Evolutionary conservation across 83 land plant genomes (phyloP).

Genomic region (Larix sibirica): DNA sequence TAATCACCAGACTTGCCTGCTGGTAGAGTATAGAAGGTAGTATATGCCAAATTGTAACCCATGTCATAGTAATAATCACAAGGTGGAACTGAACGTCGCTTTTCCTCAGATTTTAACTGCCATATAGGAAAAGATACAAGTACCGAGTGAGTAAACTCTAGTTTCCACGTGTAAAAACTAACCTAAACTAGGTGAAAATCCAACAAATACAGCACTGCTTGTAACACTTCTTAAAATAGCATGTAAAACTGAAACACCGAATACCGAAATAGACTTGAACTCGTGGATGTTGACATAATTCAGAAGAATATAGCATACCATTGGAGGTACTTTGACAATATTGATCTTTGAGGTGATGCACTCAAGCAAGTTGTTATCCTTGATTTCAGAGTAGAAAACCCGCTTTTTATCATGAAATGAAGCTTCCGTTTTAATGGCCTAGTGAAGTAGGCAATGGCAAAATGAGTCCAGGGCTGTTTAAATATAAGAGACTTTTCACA

Average conservation of each 20-base stretch:
- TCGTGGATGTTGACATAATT: not conserved
- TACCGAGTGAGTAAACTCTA: not conserved
- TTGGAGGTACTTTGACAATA: conserved; percentile 51
- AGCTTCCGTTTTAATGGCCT: conserved; percentile 54
- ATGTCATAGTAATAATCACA: conserved; percentile 88
- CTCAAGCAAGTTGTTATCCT: conserved; percentile 74
- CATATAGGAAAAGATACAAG: not conserved
- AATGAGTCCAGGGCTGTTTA: not conserved
- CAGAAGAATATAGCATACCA: conserved; percentile 30
- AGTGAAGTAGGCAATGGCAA: not conserved
- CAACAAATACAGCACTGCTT: not conserved
- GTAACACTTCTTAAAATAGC: not conserved
- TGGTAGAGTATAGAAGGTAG: conserved; percentile 59
- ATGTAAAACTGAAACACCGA: not conserved
- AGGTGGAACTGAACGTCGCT: conserved; percentile 22
- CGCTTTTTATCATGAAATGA: conserved; percentile 49
- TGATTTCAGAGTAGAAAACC: conserved; percentile 71
- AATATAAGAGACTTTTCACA: not conserved
- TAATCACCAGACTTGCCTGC: conserved; percentile 27
- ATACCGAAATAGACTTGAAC: not conserved
- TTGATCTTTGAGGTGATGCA: conserved; percentile 67
- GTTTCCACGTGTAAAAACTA: not conserved
- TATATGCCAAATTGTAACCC: conserved; percentile 62
- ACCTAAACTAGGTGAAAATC: not conserved
- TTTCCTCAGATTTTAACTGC: conserved; percentile 26